Evolutionary conservation across 768 basidiomycete species (phyloP).

Genomic region (Lactarius pseudohatsudake): DNA sequence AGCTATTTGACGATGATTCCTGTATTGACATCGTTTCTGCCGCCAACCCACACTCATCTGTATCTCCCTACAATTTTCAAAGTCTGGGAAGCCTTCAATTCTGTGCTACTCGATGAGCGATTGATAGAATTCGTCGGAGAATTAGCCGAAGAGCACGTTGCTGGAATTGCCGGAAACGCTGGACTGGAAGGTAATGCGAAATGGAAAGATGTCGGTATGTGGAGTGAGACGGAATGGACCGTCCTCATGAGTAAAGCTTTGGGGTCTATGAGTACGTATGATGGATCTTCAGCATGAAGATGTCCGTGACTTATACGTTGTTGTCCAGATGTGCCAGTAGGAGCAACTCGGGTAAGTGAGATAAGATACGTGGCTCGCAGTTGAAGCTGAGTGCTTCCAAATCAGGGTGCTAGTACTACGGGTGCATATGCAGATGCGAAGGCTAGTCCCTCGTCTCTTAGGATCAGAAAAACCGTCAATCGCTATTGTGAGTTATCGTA

Average conservation of each 20-base stretch:
- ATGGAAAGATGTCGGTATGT: conserved; percentile 89
- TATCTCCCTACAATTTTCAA: conserved; percentile 74
- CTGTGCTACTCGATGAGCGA: conserved; percentile 69
- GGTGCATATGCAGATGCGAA: conserved; percentile 67
- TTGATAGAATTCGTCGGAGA: conserved; percentile 69
- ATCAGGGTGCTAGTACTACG: conserved; percentile 61
- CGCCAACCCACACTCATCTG: conserved; percentile 59
- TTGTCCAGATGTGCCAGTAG: conserved; percentile 65
- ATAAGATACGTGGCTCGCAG: not conserved
- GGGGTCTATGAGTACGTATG: conserved; percentile 66
- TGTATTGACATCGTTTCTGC: conserved; percentile 75
- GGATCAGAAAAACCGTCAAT: conserved; percentile 70
- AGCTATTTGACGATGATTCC: conserved; percentile 69
- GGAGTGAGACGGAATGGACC: conserved; percentile 81
- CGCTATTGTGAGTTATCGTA: conserved; percentile 51
- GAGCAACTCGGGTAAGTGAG: conserved; percentile 55
- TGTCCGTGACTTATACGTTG: conserved; percentile 3
- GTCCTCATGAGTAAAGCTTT: conserved; percentile 81
- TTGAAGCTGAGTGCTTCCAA: conserved; percentile 20
- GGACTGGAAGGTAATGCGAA: conserved; percentile 54
- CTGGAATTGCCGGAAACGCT: conserved; percentile 53
- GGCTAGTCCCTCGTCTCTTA: conserved; percentile 53
- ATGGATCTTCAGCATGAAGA: not conserved
- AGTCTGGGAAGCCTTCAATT: conserved; percentile 79
- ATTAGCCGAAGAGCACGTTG: conserved; percentile 68